These are phyloP conservation scores for Lizanozyma gosingica DNA, from an alignment of 1,139 yeast genomes.

Conservation along the genomic window DNA sequence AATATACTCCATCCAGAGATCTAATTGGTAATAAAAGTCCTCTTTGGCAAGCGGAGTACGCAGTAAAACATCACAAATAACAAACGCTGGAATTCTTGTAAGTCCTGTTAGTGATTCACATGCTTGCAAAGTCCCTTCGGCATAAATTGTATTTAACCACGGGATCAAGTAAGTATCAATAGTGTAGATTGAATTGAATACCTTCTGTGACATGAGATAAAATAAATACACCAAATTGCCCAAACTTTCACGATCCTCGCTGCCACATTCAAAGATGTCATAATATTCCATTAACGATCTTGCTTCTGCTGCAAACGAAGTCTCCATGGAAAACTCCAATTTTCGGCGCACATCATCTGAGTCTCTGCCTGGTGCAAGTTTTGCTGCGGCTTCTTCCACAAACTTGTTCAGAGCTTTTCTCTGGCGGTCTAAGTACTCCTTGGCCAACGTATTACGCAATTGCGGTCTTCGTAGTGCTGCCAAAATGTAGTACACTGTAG, in stretches of 20 bases:
- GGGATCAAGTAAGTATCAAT: constrained; percentile 10
- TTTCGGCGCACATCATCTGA: too few relatives aligned
- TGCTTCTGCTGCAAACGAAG: constrained; percentile 15
- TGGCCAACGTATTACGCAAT: too few relatives aligned
- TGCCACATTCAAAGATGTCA: constrained; percentile 3
- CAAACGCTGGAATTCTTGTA: constrained; percentile 27
- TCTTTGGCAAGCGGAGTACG: constrained; percentile 26
- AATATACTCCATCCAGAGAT: constrained; percentile 23
- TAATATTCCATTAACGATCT: constrained; percentile 14
- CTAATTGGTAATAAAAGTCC: constrained; percentile 27
- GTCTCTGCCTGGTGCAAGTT: too few relatives aligned
- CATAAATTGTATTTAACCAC: constrained; percentile 23
- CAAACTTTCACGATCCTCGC: constrained; percentile 1
- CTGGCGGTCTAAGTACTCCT: neutral
- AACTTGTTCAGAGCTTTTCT: neutral
- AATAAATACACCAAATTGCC: constrained; percentile 6
- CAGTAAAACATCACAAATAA: constrained; percentile 24
- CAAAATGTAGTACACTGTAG: neutral
- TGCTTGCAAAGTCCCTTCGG: constrained; percentile 19
- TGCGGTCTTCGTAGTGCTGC: neutral
- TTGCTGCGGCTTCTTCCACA: neutral
- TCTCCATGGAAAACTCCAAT: constrained; percentile 15
- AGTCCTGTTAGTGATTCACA: constrained; percentile 19
- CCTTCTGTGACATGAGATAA: constrained; percentile 1
- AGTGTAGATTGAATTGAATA: neutral